Percentiles rank a stretch among this genome's conserved stretches.
phyloP scores from a whole-genome alignment of 1,284 basidiomycete species.

The Baeospora myosura region DNA sequence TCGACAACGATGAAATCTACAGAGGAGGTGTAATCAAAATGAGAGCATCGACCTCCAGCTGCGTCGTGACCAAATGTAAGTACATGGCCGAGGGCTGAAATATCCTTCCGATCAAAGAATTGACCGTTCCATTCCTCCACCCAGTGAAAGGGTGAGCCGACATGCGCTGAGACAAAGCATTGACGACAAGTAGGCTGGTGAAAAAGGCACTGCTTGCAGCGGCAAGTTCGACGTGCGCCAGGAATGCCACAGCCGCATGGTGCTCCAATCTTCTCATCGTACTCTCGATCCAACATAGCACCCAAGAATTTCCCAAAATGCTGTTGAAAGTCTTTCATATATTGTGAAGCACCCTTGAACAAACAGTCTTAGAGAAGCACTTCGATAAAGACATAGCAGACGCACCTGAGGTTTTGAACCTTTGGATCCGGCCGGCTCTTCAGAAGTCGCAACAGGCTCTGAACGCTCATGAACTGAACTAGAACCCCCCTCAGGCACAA shows the following conservation, averaged over 20 bases:
- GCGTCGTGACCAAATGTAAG: slow-evolving; percentile 19
- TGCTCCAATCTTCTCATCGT: not conserved
- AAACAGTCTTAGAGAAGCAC: no score
- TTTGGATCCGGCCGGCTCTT: no score
- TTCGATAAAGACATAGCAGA: no score
- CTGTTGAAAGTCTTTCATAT: not conserved
- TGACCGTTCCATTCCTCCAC: not conserved
- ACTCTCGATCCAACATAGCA: not conserved
- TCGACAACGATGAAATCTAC: slow-evolving; percentile 14
- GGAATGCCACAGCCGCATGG: not conserved
- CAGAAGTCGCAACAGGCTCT: no score
- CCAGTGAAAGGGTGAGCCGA: not conserved
- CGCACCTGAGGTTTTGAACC: no score
- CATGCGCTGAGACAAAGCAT: not conserved
- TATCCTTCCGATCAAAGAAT: slow-evolving; percentile 2
- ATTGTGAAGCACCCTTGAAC: not conserved
- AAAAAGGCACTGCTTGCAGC: not conserved
- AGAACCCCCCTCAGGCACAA: no score
- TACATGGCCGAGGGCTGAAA: slow-evolving; percentile 8
- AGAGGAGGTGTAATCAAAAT: slow-evolving; percentile 1
- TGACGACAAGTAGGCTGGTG: not conserved
- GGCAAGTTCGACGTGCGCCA: not conserved
- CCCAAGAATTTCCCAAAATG: not conserved
- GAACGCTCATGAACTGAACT: no score
- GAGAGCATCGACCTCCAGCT: slow-evolving; percentile 14